Evolutionary conservation across 2,329 filamentous ascomycete genomes (phyloP), one percentile per base, ranked within the genome.

Genomic region (Claviceps pusilla): DNA sequence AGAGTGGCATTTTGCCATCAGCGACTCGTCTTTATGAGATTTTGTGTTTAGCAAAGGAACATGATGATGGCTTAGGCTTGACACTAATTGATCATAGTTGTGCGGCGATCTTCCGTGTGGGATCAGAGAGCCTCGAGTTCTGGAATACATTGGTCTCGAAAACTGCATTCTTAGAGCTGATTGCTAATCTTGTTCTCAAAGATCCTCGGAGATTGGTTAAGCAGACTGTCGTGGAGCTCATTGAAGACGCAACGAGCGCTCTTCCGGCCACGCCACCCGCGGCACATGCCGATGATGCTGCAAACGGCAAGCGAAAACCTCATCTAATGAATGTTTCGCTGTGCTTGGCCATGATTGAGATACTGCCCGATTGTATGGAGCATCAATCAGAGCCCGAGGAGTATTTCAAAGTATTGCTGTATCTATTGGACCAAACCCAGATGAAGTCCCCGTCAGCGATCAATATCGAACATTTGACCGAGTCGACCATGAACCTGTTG

Each of bases 341-440:
- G 31, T 70, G 66, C 63, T 57, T 58, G 4, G 63, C 69, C 45
- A 57, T 68, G 28, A 61, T 65, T 24, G 63, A 64, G 33, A 63
- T 71, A 9, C 59, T 75, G 16, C 62, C 66, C 9, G 59, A 64
- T 41, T 66, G 68, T 31, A 60, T 62, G 19, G 52, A 42, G 5
- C 59, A 64, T 52, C 64, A 68, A 35, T 55, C 54, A 31, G 68
- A 70, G 29, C 75, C 74, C 54, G 67, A 72, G 29, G 75, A 79
- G 50, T 61, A 75, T 16, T 72, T 81, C 52, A 58, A 59, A 3
- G 58, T 78, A 19, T 66, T 71, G 37, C 63, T 55, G 3, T 37
- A 51, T 46, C 48, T 57, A 6, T 39, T 55, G 39, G 53, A 51
- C 24, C 43, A 29, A 14, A 29, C n/a, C 11, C 50, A 29, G 29